These are phyloP conservation scores for Rhododendron henanense DNA, from an alignment of 148 eudicot species.

Conservation along the genomic window DNA sequence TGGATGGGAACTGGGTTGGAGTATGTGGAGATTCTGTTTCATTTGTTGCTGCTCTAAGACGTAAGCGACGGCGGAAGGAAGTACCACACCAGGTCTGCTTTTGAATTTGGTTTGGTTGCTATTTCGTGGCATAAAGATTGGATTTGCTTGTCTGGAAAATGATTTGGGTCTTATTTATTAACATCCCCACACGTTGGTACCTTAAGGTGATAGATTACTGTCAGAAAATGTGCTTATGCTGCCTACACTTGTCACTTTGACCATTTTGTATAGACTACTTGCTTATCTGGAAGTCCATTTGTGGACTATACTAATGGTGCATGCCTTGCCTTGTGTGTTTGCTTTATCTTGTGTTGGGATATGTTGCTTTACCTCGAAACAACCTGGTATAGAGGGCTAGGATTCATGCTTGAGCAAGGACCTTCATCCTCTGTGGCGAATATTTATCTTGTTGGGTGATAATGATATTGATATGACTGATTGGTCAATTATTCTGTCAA, in stretches of 20 bases:
- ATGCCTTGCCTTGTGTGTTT: not conserved
- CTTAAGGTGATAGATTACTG: not conserved
- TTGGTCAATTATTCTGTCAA: not conserved
- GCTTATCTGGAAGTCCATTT: not conserved
- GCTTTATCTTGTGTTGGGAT: not conserved
- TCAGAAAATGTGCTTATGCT: not conserved
- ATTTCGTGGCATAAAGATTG: not conserved
- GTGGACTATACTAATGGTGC: not conserved
- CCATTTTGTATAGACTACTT: not conserved
- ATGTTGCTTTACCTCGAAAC: not conserved
- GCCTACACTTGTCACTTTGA: not conserved
- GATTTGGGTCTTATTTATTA: not conserved
- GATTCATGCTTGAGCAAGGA: conserved; percentile 1
- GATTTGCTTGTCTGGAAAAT: not conserved
- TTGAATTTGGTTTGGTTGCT: not conserved
- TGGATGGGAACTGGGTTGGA: conserved; percentile 92
- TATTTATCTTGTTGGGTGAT: not conserved
- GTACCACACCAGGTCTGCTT: conserved; percentile 59
- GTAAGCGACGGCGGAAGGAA: conserved; percentile 48
- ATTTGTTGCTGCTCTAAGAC: conserved; percentile 60
- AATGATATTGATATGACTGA: not conserved
- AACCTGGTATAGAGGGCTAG: not conserved
- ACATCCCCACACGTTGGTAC: not conserved
- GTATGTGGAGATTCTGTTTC: conserved; percentile 53
- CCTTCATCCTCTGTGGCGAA: not conserved